These are phyloP conservation scores for Eimeria zaria DNA, from an alignment of 169 alveolate species.

Conservation along the genomic window DNA sequence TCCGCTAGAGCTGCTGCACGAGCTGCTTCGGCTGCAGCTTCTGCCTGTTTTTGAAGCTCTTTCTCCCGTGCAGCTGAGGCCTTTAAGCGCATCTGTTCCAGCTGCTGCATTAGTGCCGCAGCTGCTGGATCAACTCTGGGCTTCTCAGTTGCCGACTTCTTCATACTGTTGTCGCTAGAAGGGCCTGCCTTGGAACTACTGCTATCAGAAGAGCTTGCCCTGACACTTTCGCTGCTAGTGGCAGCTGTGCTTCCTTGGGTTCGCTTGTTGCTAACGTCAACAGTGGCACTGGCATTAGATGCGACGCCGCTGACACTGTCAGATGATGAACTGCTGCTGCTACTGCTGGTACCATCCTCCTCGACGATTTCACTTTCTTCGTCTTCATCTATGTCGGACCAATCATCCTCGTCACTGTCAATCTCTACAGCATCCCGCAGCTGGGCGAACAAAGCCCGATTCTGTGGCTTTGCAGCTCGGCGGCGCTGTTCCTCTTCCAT, in stretches of 20 bases:
- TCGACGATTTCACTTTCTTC: not conserved
- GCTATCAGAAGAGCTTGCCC: not conserved
- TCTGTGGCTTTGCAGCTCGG: constrained; percentile 49
- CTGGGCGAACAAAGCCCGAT: constrained; percentile 56
- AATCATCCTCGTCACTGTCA: constrained; percentile 61
- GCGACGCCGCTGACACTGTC: not conserved
- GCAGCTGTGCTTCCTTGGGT: not conserved
- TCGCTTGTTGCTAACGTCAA: not conserved
- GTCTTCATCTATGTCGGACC: constrained; percentile 59
- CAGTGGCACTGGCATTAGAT: not conserved
- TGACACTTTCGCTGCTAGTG: not conserved
- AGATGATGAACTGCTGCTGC: constrained; percentile 71
- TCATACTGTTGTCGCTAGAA: not conserved
- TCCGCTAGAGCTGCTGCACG: constrained; percentile 53
- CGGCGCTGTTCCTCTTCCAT: constrained; percentile 35
- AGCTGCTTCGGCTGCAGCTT: constrained; percentile 57
- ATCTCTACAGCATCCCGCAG: constrained; percentile 71
- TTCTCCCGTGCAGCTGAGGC: constrained; percentile 37
- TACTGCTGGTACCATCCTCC: constrained; percentile 36
- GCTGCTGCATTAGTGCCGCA: constrained; percentile 65
- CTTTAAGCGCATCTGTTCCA: constrained; percentile 63
- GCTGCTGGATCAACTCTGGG: constrained; percentile 32
- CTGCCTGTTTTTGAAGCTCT: constrained; percentile 60
- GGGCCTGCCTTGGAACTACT: not conserved
- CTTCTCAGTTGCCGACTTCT: not conserved